These are phyloP conservation scores for Ganoderma leucocontextum DNA, from an alignment of 1,284 basidiomycete species.

Conservation along the genomic window DNA sequence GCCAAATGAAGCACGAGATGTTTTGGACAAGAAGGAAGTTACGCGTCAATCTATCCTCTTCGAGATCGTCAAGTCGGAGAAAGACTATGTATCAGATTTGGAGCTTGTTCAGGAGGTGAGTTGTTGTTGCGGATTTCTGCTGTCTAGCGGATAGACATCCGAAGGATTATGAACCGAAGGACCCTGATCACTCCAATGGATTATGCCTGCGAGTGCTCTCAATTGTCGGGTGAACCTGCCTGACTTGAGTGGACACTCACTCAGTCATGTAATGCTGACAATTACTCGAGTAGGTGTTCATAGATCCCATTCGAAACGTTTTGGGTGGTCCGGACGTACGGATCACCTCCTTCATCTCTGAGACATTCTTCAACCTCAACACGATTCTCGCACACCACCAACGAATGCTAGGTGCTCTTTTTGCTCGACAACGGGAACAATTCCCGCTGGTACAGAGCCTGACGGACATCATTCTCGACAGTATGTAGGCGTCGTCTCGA, in stretches of 20 bases:
- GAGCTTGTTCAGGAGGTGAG: slow-evolving; percentile 70
- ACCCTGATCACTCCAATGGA: background rate
- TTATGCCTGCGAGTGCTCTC: background rate
- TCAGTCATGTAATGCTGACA: background rate
- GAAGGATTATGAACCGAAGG: slow-evolving; percentile 3
- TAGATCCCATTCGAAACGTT: slow-evolving; percentile 63
- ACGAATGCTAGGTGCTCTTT: slow-evolving; percentile 70
- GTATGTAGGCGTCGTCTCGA: slow-evolving; percentile 45
- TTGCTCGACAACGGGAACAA: slow-evolving; percentile 77
- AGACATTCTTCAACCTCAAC: slow-evolving; percentile 80
- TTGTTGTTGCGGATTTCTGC: slow-evolving; percentile 13
- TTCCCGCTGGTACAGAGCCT: slow-evolving; percentile 83
- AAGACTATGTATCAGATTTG: slow-evolving; percentile 81
- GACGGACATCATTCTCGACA: slow-evolving; percentile 80
- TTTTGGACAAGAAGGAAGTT: slow-evolving; percentile 75
- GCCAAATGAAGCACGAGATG: slow-evolving; percentile 69
- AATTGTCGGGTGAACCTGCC: background rate
- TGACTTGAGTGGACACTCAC: background rate
- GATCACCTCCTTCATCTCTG: slow-evolving; percentile 66
- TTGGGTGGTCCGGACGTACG: slow-evolving; percentile 61
- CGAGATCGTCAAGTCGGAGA: slow-evolving; percentile 84
- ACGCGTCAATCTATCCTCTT: slow-evolving; percentile 84
- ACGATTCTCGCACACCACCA: slow-evolving; percentile 72
- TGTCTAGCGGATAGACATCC: background rate
- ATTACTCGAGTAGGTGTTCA: slow-evolving; percentile 60